These are phyloP conservation scores for Thraustochytrium sp. DNA, from an alignment of 352 stramenopile genomes.

Conservation along the genomic window DNA sequence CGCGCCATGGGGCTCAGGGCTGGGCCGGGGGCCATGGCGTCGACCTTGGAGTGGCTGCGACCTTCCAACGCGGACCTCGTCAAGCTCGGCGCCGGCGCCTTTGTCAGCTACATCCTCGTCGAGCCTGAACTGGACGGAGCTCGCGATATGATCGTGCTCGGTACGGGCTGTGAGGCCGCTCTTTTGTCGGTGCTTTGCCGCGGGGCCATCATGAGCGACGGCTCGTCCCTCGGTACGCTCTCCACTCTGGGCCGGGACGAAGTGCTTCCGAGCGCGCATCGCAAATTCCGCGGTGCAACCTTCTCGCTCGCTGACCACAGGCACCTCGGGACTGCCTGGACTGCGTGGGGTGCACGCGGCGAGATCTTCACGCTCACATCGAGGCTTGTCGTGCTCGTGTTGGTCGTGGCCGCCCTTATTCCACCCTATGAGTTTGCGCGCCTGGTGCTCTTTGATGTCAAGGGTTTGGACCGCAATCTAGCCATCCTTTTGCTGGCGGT, in stretches of 20 bases:
- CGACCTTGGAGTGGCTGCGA: neutral
- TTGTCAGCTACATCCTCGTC: neutral
- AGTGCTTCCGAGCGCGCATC: neutral
- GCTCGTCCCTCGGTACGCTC: neutral
- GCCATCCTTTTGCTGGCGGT: neutral
- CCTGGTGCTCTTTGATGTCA: neutral
- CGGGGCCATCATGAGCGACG: neutral
- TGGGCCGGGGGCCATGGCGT: neutral
- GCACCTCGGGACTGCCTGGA: neutral
- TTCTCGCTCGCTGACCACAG: neutral
- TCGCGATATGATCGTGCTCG: neutral
- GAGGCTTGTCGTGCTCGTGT: neutral
- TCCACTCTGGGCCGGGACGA: neutral
- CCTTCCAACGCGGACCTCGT: neutral
- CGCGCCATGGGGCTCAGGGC: neutral
- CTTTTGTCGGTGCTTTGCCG: neutral
- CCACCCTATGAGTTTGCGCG: neutral
- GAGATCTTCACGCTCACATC: neutral
- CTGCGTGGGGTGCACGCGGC: neutral
- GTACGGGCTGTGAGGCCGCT: neutral
- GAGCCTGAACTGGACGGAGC: neutral
- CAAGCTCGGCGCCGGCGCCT: neutral
- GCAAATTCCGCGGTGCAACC: neutral
- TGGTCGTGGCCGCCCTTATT: neutral
- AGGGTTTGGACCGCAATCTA: neutral